Evolutionary conservation across 75 land plant genomes (phyloP), one percentile per base, ranked within the genome.

Genomic region (Selaginella tamariscina): DNA sequence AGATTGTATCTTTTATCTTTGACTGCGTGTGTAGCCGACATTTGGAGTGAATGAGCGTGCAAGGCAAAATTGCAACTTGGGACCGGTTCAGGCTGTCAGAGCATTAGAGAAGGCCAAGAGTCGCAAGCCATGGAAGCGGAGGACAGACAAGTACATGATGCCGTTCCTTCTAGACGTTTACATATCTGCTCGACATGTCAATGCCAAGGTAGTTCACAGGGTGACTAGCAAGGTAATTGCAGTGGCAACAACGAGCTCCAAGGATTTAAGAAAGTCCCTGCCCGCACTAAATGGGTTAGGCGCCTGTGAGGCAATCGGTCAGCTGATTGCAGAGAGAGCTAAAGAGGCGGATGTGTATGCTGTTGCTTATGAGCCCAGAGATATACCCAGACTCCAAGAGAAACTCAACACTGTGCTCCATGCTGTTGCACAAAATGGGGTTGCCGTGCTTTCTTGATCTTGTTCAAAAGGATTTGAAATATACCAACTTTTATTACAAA

Each of bases 331-430:
- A 0, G 95, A 93, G 79, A 54, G 98, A 56, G 69, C 90, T 13
- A 84, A 69, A 70, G 98, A 86, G n/a, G 98, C 98, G 18, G 98
- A 93, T 78, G 88, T 93, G 0, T 93, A 71, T 80, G 95, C 90
- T 28, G 74, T 93, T 57, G 62, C 87, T 0, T 93, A 74, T 77
- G 95, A 86, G 39, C 83, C 82, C 27, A 85, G 81, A 64, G 86
- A 83, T 63, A 71, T 78, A 63, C 90, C 86, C 80, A 77, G 86
- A 32, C 70, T 93, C 39, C 89, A 89, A 44, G 90, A 89, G 30
- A 84, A 74, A 67, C 83, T 93, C 13, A 95, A 78, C 13, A 72
- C 83, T 62, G 81, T 93, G 26, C 72, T 93, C 32, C 83, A 93
- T 56, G 81, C 95, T 32, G 83, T 87, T 2, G 75, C 76, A 68